Percentiles rank a stretch among this genome's conserved stretches.
phyloP scores from a whole-genome alignment of 805 yeast genomes.

The Henningerozyma blattae region DNA sequence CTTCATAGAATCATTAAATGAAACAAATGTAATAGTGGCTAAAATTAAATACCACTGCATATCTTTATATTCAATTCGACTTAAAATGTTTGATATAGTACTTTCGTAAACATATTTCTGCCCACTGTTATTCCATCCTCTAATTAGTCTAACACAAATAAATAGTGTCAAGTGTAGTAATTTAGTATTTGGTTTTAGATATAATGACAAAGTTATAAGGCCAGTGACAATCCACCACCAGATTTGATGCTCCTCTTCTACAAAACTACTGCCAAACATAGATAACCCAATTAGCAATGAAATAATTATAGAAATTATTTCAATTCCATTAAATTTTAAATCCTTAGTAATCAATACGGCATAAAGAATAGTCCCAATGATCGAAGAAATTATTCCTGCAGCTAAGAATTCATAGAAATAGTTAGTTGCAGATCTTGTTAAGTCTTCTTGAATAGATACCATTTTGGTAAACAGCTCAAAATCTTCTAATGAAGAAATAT shows the following conservation, averaged over 20 bases:
- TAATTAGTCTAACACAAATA: conserved; percentile 40
- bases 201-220: conserved; percentile 5
- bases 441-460: conserved; percentile 32
- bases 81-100: conserved; percentile 36
- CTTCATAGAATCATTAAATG: conserved; percentile 12
- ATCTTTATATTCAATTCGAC: conserved; percentile 9
- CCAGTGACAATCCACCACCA: conserved; percentile 76
- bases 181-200: conserved; percentile 2
- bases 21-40: conserved; percentile 25
- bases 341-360: conserved; percentile 1
- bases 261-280: conserved; percentile 76
- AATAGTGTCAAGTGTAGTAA: conserved; percentile 9
- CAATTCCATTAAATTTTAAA: background rate
- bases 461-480: conserved; percentile 32
- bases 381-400: conserved; percentile 15
- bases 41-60: conserved; percentile 39
- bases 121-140: conserved; percentile 86
- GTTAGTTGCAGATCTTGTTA: conserved; percentile 57
- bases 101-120: conserved; percentile 55
- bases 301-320: conserved; percentile 12
- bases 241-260: conserved; percentile 91
- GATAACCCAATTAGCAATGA: conserved; percentile 36
- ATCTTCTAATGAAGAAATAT: conserved; percentile 6
- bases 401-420: conserved; percentile 47
- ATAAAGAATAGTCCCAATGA: conserved; percentile 5